Conservation (phyloP, 140 eudicot genomes). For the Anethum foeniculum region DNA sequence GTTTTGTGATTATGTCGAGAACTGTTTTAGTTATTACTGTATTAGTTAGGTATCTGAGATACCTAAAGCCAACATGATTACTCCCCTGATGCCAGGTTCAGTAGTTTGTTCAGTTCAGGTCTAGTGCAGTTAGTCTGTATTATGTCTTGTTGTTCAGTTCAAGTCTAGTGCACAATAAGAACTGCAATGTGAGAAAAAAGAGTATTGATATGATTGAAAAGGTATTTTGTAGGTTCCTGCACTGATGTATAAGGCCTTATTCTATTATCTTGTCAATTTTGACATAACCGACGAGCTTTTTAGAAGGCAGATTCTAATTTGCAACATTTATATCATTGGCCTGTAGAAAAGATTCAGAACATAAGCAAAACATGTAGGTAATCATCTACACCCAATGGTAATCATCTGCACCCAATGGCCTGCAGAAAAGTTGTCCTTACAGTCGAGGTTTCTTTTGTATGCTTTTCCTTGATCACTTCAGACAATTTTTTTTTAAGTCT, state of each 20-base stretch:
- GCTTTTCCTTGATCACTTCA: not conserved
- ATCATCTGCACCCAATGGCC: not conserved
- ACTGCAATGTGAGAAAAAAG: too few relatives aligned
- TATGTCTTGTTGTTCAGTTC: too few relatives aligned
- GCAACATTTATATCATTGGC: not conserved
- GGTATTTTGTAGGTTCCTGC: not conserved
- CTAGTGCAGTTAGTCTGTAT: too few relatives aligned
- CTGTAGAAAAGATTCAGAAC: not conserved
- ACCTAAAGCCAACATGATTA: too few relatives aligned
- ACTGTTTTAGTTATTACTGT: too few relatives aligned
- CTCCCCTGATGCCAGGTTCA: too few relatives aligned
- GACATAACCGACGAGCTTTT: not conserved
- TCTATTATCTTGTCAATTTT: not conserved
- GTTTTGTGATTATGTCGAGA: too few relatives aligned
- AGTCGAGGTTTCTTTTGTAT: not conserved
- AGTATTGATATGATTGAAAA: too few relatives aligned
- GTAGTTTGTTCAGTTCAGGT: too few relatives aligned
- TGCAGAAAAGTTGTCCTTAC: not conserved
- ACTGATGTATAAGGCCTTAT: not conserved
- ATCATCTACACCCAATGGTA: not conserved
- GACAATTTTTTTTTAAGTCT: not conserved
- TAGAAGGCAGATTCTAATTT: not conserved
- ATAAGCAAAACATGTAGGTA: not conserved
- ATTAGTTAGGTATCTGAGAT: too few relatives aligned
- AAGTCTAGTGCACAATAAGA: too few relatives aligned